Evolutionary conservation across 2,329 filamentous ascomycete genomes (phyloP), one percentile per base, ranked within the genome.

Genomic region (Blumeria hordei): DNA sequence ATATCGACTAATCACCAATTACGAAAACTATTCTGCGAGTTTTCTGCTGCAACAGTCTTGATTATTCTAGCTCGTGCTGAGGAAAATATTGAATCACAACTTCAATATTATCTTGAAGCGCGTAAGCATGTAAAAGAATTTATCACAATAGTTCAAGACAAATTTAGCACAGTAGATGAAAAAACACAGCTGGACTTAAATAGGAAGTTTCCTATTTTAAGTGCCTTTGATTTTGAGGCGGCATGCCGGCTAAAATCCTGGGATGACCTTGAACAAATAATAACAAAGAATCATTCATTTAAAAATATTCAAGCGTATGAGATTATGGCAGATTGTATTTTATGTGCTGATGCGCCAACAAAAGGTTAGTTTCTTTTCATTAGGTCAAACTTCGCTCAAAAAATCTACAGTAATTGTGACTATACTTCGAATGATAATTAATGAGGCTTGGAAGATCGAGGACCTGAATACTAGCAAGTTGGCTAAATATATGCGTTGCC

Each of bases 201-300:
- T 6, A 66, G 69, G 1, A 88, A 87, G 62, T 69, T 83, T 37
- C 73, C 80, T 6, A 75, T 78, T 2, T 67, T 94, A 16, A 69
- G 86, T 7, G 77, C 83, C 0, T 85, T 88, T 59, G 83, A 92
- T 59, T 84, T 94, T 58, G 88, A 94, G 68, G 82, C 79, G 2
- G 78, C 81, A 0, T 69, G 84, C 41, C 72, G 71, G 35, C 69
- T 92, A 4, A 75, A 78, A 57, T 71, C 74, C 18, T 92, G 81
- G 82, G 75, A 83, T 45, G 72, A 76, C 39, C 68, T 93, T 1
- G 69, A 72, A 5, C 66, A 69, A 14, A 75, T 87, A 7, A 73
- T 92, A 21, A 63, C 73, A 55, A 73, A 70, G 54, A 72, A 73
- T 0, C 67, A 67, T 6, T 54, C 62, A 0, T 77, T 72, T 55